Conservation (phyloP, 495 filamentous ascomycete species). For the Pseudoneurospora amorphoporcata region DNA sequence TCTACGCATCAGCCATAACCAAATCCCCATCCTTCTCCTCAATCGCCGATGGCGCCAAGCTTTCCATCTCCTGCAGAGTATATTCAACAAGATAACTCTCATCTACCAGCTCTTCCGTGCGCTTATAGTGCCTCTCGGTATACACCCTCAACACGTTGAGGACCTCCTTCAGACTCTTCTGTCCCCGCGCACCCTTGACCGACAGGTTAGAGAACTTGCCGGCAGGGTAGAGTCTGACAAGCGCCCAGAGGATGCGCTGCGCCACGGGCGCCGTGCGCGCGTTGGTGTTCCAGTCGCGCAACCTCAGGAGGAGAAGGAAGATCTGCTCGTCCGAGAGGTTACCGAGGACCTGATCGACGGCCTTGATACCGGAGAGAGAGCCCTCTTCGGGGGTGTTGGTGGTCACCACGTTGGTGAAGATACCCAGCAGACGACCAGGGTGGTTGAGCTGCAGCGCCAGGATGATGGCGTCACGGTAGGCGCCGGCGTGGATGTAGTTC, state of each 20-base stretch:
- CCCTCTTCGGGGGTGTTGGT: conserved; percentile 47
- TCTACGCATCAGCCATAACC: conserved; percentile 30
- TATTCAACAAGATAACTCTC: conserved; percentile 93
- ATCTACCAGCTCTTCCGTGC: conserved; percentile 81
- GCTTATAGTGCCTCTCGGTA: conserved; percentile 81
- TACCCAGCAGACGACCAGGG: conserved; percentile 67
- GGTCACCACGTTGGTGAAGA: conserved; percentile 73
- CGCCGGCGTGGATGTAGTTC: conserved; percentile 77
- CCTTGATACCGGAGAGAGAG: conserved; percentile 59
- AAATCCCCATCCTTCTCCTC: conserved; percentile 27
- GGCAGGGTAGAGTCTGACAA: conserved; percentile 70
- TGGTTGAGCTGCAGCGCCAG: conserved; percentile 89
- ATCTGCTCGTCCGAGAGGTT: conserved; percentile 76
- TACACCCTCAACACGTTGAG: conserved; percentile 74
- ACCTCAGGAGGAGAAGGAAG: conserved; percentile 60
- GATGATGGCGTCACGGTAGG: conserved; percentile 85
- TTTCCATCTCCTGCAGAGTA: conserved; percentile 88
- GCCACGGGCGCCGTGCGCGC: conserved; percentile 75
- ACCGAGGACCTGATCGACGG: conserved; percentile 76
- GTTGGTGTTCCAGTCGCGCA: conserved; percentile 96
- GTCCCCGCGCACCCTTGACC: conserved; percentile 52
- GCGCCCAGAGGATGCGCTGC: conserved; percentile 70
- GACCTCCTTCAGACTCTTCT: conserved; percentile 68
- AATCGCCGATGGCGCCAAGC: conserved; percentile 37
- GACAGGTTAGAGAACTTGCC: conserved; percentile 48